These are phyloP conservation scores for Clonostachys byssicola DNA, from an alignment of 2,329 filamentous ascomycete species.

Conservation along the genomic window DNA sequence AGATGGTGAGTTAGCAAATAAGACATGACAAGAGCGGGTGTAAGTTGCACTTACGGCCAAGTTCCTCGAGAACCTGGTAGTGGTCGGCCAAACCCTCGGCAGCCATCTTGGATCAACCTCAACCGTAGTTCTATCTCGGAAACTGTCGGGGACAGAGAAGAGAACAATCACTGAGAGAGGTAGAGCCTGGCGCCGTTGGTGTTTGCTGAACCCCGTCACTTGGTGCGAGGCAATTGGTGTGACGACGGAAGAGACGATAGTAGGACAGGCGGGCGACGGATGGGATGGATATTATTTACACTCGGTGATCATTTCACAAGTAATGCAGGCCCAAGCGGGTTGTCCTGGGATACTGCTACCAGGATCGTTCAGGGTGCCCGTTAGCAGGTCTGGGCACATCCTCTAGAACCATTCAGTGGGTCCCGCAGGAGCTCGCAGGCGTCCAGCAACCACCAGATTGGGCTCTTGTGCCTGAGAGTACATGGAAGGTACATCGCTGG, in stretches of 20 bases:
- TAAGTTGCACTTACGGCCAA: constrained; percentile 68
- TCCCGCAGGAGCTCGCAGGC: no score
- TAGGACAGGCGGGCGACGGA: constrained; percentile 1
- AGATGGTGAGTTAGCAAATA: constrained; percentile 5
- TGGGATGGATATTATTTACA: background rate
- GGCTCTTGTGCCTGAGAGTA: no score
- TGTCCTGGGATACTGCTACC: no score
- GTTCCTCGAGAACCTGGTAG: constrained; percentile 93
- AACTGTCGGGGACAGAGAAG: background rate
- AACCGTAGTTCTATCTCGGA: constrained; percentile 1
- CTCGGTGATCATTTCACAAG: constrained; percentile 1
- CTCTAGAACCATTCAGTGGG: no score
- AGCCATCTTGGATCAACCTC: constrained; percentile 38
- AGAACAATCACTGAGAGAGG: constrained; percentile 1
- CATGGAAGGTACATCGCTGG: no score
- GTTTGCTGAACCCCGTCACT: background rate
- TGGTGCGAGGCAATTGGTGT: no score
- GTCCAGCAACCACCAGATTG: no score
- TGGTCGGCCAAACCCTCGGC: constrained; percentile 71
- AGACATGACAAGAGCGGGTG: background rate
- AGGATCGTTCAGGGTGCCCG: no score
- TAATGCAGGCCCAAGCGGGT: no score
- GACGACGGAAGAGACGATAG: no score
- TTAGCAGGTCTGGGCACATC: no score
- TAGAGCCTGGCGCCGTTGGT: constrained; percentile 1